These are phyloP conservation scores for Logfia minima DNA, from an alignment of 129 eudicot species.

Conservation along the genomic window DNA sequence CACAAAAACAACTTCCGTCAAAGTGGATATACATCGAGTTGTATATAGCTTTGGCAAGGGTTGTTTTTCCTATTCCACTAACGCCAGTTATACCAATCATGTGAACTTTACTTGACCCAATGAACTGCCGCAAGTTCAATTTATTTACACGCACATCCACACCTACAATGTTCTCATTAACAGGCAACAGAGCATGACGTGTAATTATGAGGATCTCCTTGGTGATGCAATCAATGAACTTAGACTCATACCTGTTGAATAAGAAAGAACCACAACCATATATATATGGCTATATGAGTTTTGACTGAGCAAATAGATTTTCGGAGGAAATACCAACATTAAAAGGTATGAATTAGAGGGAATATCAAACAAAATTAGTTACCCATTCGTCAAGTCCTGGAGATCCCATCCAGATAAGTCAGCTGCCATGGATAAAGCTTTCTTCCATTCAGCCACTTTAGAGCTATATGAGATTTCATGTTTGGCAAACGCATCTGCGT, in stretches of 20 bases:
- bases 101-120: constrained; percentile 1
- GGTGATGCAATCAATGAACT: not conserved
- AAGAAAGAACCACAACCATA: not conserved
- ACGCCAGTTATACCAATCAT: constrained; percentile 28
- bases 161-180: too few species aligned
- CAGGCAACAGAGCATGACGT: too few species aligned
- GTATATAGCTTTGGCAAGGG: constrained; percentile 24
- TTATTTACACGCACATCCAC: not conserved
- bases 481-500: too few species aligned
- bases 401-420: too few species aligned
- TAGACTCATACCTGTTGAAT: not conserved
- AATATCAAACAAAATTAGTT: too few species aligned
- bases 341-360: too few species aligned
- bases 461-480: too few species aligned
- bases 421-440: too few species aligned
- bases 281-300: not conserved
- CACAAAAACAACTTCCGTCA: constrained; percentile 9
- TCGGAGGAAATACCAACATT: too few species aligned
- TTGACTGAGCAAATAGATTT: not conserved
- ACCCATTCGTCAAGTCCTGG: too few species aligned
- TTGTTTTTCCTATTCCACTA: constrained; percentile 30
- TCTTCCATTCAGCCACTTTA: too few species aligned
- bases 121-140: not conserved
- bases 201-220: not conserved
- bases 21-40: not conserved